Percentiles rank a stretch among this genome's conserved stretches.
Conservation (phyloP, 768 basidiomycete species). For the Amylocystis lapponica region DNA sequence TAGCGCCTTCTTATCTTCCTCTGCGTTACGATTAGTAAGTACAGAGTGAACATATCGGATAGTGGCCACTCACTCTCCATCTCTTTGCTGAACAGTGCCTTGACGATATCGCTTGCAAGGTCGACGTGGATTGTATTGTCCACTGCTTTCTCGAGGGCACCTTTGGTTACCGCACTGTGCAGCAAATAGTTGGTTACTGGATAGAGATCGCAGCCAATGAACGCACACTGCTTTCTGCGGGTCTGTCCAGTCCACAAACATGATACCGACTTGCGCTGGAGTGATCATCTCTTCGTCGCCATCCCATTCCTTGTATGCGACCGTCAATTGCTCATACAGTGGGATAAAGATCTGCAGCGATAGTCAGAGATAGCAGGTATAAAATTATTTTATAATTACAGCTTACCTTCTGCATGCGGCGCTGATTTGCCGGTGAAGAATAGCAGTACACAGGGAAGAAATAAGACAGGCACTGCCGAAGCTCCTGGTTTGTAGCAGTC, state of each 20-base stretch:
- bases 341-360: slow-evolving; percentile 58
- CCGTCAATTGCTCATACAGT: slow-evolving; percentile 55
- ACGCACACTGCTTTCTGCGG: slow-evolving; percentile 62
- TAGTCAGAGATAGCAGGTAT: background rate
- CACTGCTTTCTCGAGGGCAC: slow-evolving; percentile 31
- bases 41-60: background rate
- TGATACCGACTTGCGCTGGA: slow-evolving; percentile 65
- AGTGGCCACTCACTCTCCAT: slow-evolving; percentile 42
- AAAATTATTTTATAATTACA: slow-evolving; percentile 9
- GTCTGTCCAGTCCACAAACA: slow-evolving; percentile 88
- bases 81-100: slow-evolving; percentile 40
- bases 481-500: slow-evolving; percentile 72
- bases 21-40: slow-evolving; percentile 19
- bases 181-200: background rate
- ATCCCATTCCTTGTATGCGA: slow-evolving; percentile 57
- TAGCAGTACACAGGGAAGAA: slow-evolving; percentile 87
- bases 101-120: slow-evolving; percentile 47
- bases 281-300: slow-evolving; percentile 70
- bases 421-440: slow-evolving; percentile 71
- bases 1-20: slow-evolving; percentile 42
- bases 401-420: slow-evolving; percentile 61
- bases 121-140: slow-evolving; percentile 49
- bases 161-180: slow-evolving; percentile 25
- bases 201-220: slow-evolving; percentile 9
- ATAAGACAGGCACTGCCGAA: slow-evolving; percentile 81